phyloP scores from a whole-genome alignment of 2,329 filamentous ascomycete species.

The Herpotrichia juniperi region DNA sequence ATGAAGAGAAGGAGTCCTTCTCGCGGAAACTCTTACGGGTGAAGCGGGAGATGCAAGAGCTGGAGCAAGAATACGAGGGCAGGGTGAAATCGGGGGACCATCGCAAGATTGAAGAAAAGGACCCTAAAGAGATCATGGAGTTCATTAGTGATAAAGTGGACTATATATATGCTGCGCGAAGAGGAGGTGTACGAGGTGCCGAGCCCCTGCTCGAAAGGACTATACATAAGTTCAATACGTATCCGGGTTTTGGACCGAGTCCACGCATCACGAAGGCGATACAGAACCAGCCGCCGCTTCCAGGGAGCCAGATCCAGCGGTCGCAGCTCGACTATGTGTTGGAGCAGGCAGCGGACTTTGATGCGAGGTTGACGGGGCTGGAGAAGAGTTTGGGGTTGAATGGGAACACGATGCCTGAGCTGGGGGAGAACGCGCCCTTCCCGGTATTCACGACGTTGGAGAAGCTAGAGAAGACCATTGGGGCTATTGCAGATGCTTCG shows the following conservation, averaged over 20 bases:
- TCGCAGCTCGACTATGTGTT: slow-evolving; percentile 64
- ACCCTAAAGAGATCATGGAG: slow-evolving; percentile 66
- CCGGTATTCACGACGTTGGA: slow-evolving; percentile 85
- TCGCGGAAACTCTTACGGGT: slow-evolving; percentile 81
- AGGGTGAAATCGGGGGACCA: slow-evolving; percentile 51
- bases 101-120: slow-evolving; percentile 43
- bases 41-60: slow-evolving; percentile 77
- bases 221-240: slow-evolving; percentile 41
- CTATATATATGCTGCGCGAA: slow-evolving; percentile 58
- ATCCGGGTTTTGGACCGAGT: slow-evolving; percentile 35
- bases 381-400: slow-evolving; percentile 84
- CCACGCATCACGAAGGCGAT: slow-evolving; percentile 33
- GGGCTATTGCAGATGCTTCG: slow-evolving; percentile 73
- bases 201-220: slow-evolving; percentile 43
- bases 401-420: slow-evolving; percentile 68
- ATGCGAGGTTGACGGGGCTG: slow-evolving; percentile 76
- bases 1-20: slow-evolving; percentile 70
- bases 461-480: slow-evolving; percentile 79
- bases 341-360: slow-evolving; percentile 84
- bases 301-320: slow-evolving; percentile 39
- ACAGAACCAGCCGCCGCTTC: slow-evolving; percentile 36
- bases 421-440: slow-evolving; percentile 54
- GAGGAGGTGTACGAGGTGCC: slow-evolving; percentile 41
- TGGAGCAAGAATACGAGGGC: slow-evolving; percentile 63
- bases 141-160: slow-evolving; percentile 73